phyloP scores from a whole-genome alignment of 768 basidiomycete genomes.

The Harrya chromipes region DNA sequence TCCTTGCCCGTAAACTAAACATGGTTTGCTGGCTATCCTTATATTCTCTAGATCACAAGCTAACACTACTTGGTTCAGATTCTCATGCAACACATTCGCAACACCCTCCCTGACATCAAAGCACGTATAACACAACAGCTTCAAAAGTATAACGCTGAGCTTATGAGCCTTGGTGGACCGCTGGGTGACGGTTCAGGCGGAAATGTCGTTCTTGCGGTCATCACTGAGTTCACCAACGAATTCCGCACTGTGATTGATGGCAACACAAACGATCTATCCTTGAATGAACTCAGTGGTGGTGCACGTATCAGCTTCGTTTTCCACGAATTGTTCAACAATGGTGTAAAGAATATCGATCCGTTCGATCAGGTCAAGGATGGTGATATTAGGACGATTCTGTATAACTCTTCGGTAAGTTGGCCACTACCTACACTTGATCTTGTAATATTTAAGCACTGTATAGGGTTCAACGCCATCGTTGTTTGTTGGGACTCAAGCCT shows the following conservation, averaged over 20 bases:
- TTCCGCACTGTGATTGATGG: slow-evolving; percentile 98
- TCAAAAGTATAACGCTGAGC: slow-evolving; percentile 83
- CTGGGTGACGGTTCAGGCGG: slow-evolving; percentile 82
- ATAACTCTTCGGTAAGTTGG: slow-evolving; percentile 91
- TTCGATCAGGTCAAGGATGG: slow-evolving; percentile 99
- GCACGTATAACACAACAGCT: slow-evolving; percentile 88
- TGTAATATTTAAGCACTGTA: neutral
- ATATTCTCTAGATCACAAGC: neutral
- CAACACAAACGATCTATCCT: slow-evolving; percentile 89
- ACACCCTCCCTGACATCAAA: slow-evolving; percentile 99
- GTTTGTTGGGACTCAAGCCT: slow-evolving; percentile 95
- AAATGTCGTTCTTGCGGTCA: slow-evolving; percentile 93
- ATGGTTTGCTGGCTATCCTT: slow-evolving; percentile 51
- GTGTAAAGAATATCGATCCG: slow-evolving; percentile 93
- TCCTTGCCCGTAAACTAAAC: slow-evolving; percentile 92
- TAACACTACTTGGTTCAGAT: slow-evolving; percentile 52
- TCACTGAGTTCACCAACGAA: slow-evolving; percentile 96
- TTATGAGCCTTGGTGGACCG: slow-evolving; percentile 80
- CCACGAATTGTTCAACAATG: slow-evolving; percentile 97
- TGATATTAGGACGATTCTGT: slow-evolving; percentile 92
- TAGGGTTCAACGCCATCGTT: slow-evolving; percentile 94
- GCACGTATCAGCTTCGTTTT: slow-evolving; percentile 99
- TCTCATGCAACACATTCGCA: slow-evolving; percentile 98
- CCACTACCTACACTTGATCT: neutral
- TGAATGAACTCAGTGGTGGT: slow-evolving; percentile 98